Evolutionary conservation across 169 alveolate genomes (phyloP), one percentile per base, ranked within the genome.

Genomic region (Cryptosporidium felis): DNA sequence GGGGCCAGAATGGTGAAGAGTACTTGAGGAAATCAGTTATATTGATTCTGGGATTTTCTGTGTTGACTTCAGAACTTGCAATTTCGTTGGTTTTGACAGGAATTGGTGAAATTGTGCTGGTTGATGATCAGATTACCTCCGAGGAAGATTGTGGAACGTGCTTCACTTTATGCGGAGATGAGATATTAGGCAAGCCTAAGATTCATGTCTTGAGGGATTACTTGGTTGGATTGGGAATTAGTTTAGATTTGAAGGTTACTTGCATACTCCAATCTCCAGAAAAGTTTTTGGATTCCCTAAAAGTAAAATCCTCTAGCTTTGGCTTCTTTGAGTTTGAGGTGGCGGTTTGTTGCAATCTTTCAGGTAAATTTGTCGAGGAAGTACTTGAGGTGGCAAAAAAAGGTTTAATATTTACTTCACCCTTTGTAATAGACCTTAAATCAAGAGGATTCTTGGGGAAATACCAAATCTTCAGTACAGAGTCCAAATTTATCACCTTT

Each of bases 241-340:
- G 21, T 53, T 1, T 44, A 51, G 16, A 51, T 10, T 16, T 36
- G 5, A 74, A 6, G 2, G n/a, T 74, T 53, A 34, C 51, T 10
- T 74, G 49, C 56, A 34, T 74, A 49, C 12, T 51, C 6, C 41
- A 74, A 56, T 74, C 85, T 4, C 85, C 66, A 23, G 56, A 51
- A 16, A 58, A 30, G 8, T 74, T 38, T 34, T 51, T 74, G 28
- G 46, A 36, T 26, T 21, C 38, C 14, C 49, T 51, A 8, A 32
- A 9, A 3, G 32, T 38, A 0, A 9, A 53, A 1, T 21, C 32
- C n/a, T n/a, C 41, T 2, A 74, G 41, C 34, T 30, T 28, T 0
- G 9, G 12, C 5, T 5, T 3, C 12, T 8, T 21, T 5, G 32
- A 16, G 14, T 74, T 53, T 38, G 30, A 53, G 21, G 21, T 38